Evolutionary conservation across 306 rosid genomes (phyloP).

Genomic region (Sicyos baderoa): DNA sequence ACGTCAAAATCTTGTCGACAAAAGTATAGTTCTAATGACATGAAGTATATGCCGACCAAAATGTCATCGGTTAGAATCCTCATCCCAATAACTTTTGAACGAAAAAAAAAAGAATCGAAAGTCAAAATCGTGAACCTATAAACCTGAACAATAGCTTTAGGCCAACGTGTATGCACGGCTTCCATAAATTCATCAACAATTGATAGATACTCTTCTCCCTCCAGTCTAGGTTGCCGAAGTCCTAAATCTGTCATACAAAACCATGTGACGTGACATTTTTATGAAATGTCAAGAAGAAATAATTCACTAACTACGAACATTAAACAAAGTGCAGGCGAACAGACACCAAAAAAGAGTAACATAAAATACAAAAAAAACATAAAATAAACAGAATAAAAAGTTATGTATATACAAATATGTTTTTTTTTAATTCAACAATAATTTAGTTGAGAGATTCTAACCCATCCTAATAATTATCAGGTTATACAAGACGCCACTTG

Average conservation of each 20-base stretch:
- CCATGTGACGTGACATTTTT: slow-evolving; percentile 33
- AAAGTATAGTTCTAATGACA: no score
- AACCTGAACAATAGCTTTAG: slow-evolving; percentile 93
- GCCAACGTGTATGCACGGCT: slow-evolving; percentile 94
- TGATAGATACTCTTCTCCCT: slow-evolving; percentile 90
- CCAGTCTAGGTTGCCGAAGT: slow-evolving; percentile 94
- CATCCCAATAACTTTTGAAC: no score
- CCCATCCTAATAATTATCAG: no score
- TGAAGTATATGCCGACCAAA: no score
- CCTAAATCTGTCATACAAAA: slow-evolving; percentile 77
- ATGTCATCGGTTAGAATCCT: no score
- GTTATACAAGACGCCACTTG: no score
- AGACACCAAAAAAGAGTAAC: no score
- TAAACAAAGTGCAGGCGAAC: slow-evolving; percentile 3
- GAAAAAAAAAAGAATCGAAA: background rate
- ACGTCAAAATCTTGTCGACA: background rate
- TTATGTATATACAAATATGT: slow-evolving; percentile 1
- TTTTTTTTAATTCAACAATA: no score
- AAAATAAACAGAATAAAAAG: slow-evolving; percentile 7
- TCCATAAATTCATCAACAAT: slow-evolving; percentile 97
- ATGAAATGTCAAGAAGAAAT: slow-evolving; percentile 19
- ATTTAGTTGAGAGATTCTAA: no score
- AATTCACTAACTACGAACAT: background rate
- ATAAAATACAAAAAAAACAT: background rate
- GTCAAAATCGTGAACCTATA: slow-evolving; percentile 25